Evolutionary conservation across 2,329 filamentous ascomycete species (phyloP).

Genomic region (Beauveria sp.): DNA sequence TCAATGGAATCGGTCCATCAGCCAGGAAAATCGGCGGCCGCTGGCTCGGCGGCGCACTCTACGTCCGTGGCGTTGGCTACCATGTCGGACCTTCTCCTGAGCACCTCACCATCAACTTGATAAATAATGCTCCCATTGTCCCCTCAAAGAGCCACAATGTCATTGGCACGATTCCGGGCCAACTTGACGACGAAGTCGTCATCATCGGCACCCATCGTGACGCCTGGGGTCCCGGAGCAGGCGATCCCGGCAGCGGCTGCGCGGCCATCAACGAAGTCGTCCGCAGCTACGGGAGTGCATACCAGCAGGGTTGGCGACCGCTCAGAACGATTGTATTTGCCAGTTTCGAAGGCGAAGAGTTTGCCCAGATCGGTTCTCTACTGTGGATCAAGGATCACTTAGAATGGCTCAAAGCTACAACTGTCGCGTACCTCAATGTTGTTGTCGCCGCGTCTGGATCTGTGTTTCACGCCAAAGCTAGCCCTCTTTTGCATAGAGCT

Average conservation of each 20-base stretch:
- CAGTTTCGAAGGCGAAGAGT: constrained; percentile 67
- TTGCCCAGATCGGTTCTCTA: constrained; percentile 70
- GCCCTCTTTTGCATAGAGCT: constrained; percentile 60
- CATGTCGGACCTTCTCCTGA: constrained; percentile 37
- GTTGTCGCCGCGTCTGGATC: constrained; percentile 60
- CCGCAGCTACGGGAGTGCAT: constrained; percentile 60
- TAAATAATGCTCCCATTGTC: constrained; percentile 56
- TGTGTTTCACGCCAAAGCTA: constrained; percentile 48
- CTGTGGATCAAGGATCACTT: constrained; percentile 84
- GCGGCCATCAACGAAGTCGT: constrained; percentile 70
- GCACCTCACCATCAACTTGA: constrained; percentile 53
- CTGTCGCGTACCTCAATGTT: constrained; percentile 74
- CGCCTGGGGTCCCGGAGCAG: constrained; percentile 80
- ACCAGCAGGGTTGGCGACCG: constrained; percentile 72
- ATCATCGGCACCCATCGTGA: constrained; percentile 72
- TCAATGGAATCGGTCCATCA: constrained; percentile 68
- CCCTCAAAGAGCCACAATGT: constrained; percentile 51
- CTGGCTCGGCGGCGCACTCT: constrained; percentile 47
- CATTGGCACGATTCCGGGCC: constrained; percentile 74
- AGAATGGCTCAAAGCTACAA: constrained; percentile 63
- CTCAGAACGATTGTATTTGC: constrained; percentile 66
- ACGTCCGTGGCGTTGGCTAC: constrained; percentile 29
- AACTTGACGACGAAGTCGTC: constrained; percentile 67
- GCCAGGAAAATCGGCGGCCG: constrained; percentile 56
- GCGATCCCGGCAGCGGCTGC: constrained; percentile 74